phyloP scores from a whole-genome alignment of 1,284 basidiomycete species.

The Takashimella koratensis region DNA sequence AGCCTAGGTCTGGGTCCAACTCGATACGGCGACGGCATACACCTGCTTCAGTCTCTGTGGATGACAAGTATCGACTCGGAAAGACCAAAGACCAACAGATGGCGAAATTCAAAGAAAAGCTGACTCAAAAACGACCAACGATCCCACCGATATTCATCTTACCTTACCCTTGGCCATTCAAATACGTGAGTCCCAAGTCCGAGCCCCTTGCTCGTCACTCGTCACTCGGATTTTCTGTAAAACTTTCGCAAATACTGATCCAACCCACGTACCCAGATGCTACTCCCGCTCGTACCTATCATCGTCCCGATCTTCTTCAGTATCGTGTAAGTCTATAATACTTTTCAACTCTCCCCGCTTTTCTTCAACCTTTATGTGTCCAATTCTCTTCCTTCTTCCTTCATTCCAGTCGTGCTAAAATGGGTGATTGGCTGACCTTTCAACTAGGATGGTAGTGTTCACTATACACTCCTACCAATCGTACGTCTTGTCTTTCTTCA shows the following conservation, averaged over 20 bases:
- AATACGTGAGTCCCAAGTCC: slow-evolving; percentile 40
- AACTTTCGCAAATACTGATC: not conserved
- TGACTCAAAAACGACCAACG: slow-evolving; percentile 12
- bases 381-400: too few relatives aligned
- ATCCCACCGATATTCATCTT: slow-evolving; percentile 36
- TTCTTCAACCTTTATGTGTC: too few relatives aligned
- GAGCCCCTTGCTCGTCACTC: too few relatives aligned
- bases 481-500: slow-evolving; percentile 3
- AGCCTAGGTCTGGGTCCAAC: too few relatives aligned
- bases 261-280: slow-evolving; percentile 10
- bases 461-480: slow-evolving; percentile 33
- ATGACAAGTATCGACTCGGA: too few relatives aligned
- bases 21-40: too few relatives aligned
- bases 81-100: too few relatives aligned
- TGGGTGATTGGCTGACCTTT: slow-evolving; percentile 1
- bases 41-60: too few relatives aligned
- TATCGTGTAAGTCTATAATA: slow-evolving; percentile 22
- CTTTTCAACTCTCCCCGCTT: too few relatives aligned
- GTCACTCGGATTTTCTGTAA: not conserved
- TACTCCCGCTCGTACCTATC: slow-evolving; percentile 30
- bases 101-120: too few relatives aligned
- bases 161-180: slow-evolving; percentile 25
- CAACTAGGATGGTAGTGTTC: slow-evolving; percentile 17
- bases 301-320: slow-evolving; percentile 30
- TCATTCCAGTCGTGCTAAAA: too few relatives aligned